These are phyloP conservation scores for Desmodesmus armatus DNA, from an alignment of 139 green algal species.

Conservation along the genomic window DNA sequence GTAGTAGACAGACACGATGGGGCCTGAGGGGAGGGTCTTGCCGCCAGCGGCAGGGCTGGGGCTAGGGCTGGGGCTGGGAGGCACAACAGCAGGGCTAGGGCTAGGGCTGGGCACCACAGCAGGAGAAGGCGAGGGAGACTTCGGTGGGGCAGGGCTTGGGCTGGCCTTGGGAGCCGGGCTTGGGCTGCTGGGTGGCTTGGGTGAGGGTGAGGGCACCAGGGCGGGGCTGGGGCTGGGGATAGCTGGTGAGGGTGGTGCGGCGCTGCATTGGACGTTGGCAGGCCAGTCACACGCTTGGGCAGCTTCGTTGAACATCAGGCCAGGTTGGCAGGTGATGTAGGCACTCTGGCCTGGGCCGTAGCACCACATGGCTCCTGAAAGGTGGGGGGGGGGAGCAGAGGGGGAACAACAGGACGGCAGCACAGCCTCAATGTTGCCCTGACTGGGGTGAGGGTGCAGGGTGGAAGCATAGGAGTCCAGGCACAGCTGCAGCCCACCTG, in stretches of 20 bases:
- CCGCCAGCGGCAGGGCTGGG: not conserved
- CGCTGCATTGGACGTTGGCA: not conserved
- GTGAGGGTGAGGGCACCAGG: not conserved
- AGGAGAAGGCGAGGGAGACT: not conserved
- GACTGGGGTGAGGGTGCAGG: too few relatives aligned
- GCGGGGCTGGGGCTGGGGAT: not conserved
- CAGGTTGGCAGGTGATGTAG: not conserved
- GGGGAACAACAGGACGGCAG: too few relatives aligned
- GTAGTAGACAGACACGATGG: slow-evolving; percentile 48
- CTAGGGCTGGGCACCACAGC: not conserved
- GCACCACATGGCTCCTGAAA: slow-evolving; percentile 18
- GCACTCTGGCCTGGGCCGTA: not conserved
- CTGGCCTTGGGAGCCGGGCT: not conserved
- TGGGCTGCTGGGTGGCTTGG: not conserved
- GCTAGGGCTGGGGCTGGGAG: not conserved
- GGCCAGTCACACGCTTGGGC: slow-evolving; percentile 4
- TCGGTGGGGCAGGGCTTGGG: not conserved
- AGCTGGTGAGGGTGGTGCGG: not conserved
- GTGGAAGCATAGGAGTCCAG: too few relatives aligned
- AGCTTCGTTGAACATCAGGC: not conserved
- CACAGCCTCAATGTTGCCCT: too few relatives aligned
- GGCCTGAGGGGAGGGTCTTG: not conserved
- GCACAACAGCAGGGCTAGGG: too few relatives aligned
- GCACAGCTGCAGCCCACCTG: too few relatives aligned
- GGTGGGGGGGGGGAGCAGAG: too few relatives aligned